Percentiles rank a stretch among this genome's conserved stretches.
Conservation (phyloP, 176 grass and related monocot species). For the Eleusine indica region DNA sequence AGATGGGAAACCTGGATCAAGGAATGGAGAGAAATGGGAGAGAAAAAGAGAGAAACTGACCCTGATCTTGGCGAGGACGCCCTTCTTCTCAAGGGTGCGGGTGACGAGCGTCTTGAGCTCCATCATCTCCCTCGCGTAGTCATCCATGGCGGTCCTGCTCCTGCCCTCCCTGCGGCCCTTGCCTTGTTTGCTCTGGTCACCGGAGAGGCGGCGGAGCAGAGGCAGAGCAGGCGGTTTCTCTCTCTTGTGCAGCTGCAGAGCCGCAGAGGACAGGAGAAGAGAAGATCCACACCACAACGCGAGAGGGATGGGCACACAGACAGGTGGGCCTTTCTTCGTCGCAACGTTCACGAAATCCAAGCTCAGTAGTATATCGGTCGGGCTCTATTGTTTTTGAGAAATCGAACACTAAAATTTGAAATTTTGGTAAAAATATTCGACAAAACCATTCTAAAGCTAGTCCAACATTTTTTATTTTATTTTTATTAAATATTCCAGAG, state of each 20-base stretch:
- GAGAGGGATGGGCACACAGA: background rate
- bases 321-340: background rate
- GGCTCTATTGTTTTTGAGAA: too few relatives aligned
- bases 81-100: conserved; percentile 94
- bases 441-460: too few relatives aligned
- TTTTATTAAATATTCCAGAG: too few relatives aligned
- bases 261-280: too few relatives aligned
- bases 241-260: too few relatives aligned
- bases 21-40: background rate
- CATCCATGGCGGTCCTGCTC: background rate
- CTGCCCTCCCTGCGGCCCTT: background rate
- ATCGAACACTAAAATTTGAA: too few relatives aligned
- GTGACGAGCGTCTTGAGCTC: conserved; percentile 97
- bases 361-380: too few relatives aligned
- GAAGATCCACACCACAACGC: too few relatives aligned
- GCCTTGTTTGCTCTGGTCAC: background rate
- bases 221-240: background rate
- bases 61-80: conserved; percentile 74
- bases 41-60: background rate
- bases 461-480: too few relatives aligned
- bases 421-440: too few relatives aligned
- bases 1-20: background rate
- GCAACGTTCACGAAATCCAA: too few relatives aligned
- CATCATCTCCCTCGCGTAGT: conserved; percentile 94
- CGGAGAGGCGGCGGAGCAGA: background rate